These are phyloP conservation scores for Sarocladium oryzae DNA, from an alignment of 2,329 filamentous ascomycete species.

Conservation along the genomic window DNA sequence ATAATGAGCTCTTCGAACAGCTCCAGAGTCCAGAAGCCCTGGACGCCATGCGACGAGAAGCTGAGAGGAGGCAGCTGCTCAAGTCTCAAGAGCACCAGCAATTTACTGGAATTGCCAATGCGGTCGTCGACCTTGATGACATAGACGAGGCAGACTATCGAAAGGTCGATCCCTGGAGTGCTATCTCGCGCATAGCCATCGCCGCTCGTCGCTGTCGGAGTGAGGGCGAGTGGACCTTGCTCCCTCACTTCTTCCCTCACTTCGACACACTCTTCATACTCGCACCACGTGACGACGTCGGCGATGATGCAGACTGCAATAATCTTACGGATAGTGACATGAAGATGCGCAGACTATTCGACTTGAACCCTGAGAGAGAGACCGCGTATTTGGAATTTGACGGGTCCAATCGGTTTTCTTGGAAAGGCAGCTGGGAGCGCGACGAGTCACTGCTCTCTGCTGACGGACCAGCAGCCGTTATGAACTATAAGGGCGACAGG, in stretches of 20 bases:
- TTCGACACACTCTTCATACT: not conserved
- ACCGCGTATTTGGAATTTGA: not conserved
- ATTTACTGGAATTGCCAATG: not conserved
- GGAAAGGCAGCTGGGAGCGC: conserved; percentile 2
- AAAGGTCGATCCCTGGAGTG: conserved; percentile 2
- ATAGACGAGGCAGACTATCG: not conserved
- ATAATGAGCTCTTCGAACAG: conserved; percentile 1
- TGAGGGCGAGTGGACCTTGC: not conserved
- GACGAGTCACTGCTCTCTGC: not conserved
- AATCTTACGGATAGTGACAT: not conserved
- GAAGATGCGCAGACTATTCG: not conserved
- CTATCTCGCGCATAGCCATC: not conserved
- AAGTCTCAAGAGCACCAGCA: not conserved
- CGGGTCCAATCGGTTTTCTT: not conserved
- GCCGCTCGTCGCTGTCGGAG: not conserved
- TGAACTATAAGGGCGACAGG: not conserved
- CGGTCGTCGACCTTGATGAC: not conserved
- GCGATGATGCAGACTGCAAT: not conserved
- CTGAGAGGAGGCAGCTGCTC: not conserved
- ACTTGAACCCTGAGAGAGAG: not conserved
- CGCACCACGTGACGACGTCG: not conserved
- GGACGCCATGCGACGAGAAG: not conserved
- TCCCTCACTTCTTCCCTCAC: conserved; percentile 1
- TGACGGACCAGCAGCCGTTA: not conserved
- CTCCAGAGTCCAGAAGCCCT: not conserved